Percentiles rank a stretch among this genome's conserved stretches.
phyloP scores from a whole-genome alignment of 1,284 basidiomycete species.

The Malassezia restricta region DNA sequence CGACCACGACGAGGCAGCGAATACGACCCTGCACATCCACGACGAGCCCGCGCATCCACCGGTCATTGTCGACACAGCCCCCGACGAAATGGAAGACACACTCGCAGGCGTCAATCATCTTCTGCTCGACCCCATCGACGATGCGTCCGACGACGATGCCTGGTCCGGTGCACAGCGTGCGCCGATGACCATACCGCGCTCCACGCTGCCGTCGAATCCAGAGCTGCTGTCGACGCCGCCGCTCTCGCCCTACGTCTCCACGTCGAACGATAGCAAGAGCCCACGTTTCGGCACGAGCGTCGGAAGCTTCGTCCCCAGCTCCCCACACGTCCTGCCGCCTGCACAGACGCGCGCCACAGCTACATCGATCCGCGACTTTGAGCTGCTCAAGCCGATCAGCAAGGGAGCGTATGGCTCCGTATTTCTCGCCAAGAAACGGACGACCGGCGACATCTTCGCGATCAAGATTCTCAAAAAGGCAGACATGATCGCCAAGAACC shows the following conservation, averaged over 20 bases:
- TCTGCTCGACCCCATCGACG: constrained; percentile 4
- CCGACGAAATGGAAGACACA: background rate
- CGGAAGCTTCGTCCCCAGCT: constrained; percentile 50
- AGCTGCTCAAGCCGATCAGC: constrained; percentile 97
- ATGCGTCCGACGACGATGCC: background rate
- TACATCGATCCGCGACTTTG: constrained; percentile 95
- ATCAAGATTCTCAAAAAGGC: constrained; percentile 99
- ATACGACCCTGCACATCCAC: background rate
- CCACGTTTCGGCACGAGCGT: constrained; percentile 7
- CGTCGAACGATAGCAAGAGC: constrained; percentile 1
- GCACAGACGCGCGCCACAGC: constrained; percentile 65
- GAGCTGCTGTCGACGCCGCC: constrained; percentile 24
- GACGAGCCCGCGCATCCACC: constrained; percentile 17
- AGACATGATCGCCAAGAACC: constrained; percentile 99
- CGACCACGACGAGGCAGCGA: constrained; percentile 3
- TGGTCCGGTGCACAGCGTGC: background rate
- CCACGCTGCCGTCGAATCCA: background rate
- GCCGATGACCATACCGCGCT: constrained; percentile 9
- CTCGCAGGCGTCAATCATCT: background rate
- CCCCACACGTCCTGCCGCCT: constrained; percentile 71
- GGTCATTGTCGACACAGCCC: background rate
- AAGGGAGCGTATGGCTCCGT: constrained; percentile 95
- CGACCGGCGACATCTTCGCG: constrained; percentile 94
- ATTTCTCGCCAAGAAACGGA: constrained; percentile 93
- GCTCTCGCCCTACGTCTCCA: constrained; percentile 27